Evolutionary conservation across 2,329 filamentous ascomycete species (phyloP).

Genomic region (Setomelanomma holmii): DNA sequence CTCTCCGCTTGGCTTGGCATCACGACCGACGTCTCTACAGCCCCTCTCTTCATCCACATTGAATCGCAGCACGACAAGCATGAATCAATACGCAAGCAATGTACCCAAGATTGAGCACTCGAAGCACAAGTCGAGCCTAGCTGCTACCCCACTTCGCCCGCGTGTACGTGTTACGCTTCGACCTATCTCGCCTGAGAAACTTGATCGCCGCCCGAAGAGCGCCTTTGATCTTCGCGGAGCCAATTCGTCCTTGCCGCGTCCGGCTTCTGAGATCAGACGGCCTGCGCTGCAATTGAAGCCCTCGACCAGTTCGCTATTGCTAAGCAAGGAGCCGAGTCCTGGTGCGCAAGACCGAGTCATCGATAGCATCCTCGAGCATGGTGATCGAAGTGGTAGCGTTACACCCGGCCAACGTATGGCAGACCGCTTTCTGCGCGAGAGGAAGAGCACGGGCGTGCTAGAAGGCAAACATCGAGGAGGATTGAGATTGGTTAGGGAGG

Average conservation of each 20-base stretch:
- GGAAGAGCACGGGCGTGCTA: conserved; percentile 15
- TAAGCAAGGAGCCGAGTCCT: conserved; percentile 23
- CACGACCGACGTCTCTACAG: conserved; percentile 27
- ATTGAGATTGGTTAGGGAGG: conserved; percentile 21
- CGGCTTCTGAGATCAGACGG: conserved; percentile 12
- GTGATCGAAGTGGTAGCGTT: conserved; percentile 16
- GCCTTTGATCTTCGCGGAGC: conserved; percentile 40
- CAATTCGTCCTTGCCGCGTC: background rate
- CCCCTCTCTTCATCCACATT: conserved; percentile 16
- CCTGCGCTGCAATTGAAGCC: conserved; percentile 8
- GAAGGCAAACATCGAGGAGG: conserved; percentile 12
- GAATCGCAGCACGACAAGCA: conserved; percentile 18
- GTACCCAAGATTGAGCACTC: conserved; percentile 6
- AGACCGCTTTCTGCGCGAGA: conserved; percentile 34
- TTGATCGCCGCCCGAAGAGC: conserved; percentile 36
- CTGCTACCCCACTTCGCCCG: conserved; percentile 14
- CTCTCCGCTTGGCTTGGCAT: background rate
- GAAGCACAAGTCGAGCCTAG: conserved; percentile 5
- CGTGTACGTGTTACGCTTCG: conserved; percentile 23
- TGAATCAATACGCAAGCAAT: conserved; percentile 21
- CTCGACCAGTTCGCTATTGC: conserved; percentile 21
- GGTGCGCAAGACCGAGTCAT: conserved; percentile 14
- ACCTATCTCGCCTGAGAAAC: conserved; percentile 27
- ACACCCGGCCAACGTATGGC: conserved; percentile 44
- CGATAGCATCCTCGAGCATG: conserved; percentile 15